A percentile compares a stretch with the other conserved stretches of the same genome.
These are phyloP conservation scores for Amanita jacksonii DNA, from an alignment of 768 basidiomycete species.

Conservation along the genomic window DNA sequence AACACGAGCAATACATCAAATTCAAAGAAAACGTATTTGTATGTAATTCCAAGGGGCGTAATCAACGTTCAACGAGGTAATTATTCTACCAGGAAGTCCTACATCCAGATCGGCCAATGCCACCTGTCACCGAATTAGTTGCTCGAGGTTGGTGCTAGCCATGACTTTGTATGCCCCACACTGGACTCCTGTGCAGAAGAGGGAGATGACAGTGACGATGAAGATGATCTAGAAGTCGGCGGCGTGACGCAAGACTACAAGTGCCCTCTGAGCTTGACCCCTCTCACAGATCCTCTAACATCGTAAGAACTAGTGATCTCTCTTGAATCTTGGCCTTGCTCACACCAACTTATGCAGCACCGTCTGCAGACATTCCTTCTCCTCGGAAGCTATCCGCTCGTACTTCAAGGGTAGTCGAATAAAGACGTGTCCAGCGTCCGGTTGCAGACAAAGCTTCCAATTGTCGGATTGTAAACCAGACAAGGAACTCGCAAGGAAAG, in stretches of 20 bases:
- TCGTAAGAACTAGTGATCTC: conserved; percentile 46
- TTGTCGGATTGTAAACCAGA: conserved; percentile 42
- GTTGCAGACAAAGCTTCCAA: conserved; percentile 54
- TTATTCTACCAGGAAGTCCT: conserved; percentile 44
- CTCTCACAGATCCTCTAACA: conserved; percentile 65
- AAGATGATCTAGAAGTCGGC: conserved; percentile 85
- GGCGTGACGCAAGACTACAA: conserved; percentile 77
- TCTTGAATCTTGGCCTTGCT: conserved; percentile 1
- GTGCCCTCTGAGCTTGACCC: conserved; percentile 69
- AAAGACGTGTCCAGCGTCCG: conserved; percentile 59
- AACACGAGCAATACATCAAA: conserved; percentile 42
- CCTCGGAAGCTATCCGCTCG: conserved; percentile 55
- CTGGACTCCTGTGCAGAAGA: conserved; percentile 41
- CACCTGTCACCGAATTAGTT: conserved; percentile 67
- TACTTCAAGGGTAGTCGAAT: conserved; percentile 35
- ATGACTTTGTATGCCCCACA: background rate
- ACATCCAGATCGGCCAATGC: conserved; percentile 59
- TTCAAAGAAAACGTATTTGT: conserved; percentile 68
- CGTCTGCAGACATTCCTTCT: conserved; percentile 79
- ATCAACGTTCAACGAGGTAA: background rate
- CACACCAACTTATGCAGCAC: conserved; percentile 28
- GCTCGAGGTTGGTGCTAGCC: conserved; percentile 40
- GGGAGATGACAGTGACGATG: conserved; percentile 66
- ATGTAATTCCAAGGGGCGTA: conserved; percentile 16
- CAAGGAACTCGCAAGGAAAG: conserved; percentile 50